Conservation (phyloP, 495 filamentous ascomycete genomes). For the Astrothelium subdiscretum region DNA sequence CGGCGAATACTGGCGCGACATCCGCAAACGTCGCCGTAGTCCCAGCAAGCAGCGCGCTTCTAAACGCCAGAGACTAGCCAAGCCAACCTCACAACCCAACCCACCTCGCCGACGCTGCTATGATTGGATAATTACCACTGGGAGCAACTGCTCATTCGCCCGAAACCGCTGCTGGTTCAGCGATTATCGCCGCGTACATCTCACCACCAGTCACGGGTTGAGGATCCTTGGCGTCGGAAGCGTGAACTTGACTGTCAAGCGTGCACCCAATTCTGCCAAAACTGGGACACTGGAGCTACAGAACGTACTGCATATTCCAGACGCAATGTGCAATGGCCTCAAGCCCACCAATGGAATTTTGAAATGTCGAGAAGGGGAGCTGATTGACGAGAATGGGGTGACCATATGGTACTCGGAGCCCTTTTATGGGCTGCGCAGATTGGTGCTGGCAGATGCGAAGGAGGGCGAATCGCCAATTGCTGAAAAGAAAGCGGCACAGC, state of each 20-base stretch:
- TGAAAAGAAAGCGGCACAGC: not conserved
- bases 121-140: not conserved
- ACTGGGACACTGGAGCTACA: not conserved
- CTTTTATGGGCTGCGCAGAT: not conserved
- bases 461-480: not conserved
- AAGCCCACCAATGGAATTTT: no score
- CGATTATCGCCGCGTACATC: not conserved
- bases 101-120: not conserved
- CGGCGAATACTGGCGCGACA: not conserved
- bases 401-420: not conserved
- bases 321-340: not conserved
- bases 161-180: not conserved
- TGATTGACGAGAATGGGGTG: not conserved
- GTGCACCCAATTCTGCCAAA: not conserved
- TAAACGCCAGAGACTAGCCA: not conserved
- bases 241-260: not conserved
- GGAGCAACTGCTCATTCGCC: not conserved
- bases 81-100: not conserved
- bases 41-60: not conserved
- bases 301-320: not conserved
- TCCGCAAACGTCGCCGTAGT: not conserved
- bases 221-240: not conserved
- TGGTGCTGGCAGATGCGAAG: not conserved
- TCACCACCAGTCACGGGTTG: not conserved
- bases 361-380: no score